Conservation (phyloP, 2,329 filamentous ascomycete genomes). For the Plenodomus lindquistii region DNA sequence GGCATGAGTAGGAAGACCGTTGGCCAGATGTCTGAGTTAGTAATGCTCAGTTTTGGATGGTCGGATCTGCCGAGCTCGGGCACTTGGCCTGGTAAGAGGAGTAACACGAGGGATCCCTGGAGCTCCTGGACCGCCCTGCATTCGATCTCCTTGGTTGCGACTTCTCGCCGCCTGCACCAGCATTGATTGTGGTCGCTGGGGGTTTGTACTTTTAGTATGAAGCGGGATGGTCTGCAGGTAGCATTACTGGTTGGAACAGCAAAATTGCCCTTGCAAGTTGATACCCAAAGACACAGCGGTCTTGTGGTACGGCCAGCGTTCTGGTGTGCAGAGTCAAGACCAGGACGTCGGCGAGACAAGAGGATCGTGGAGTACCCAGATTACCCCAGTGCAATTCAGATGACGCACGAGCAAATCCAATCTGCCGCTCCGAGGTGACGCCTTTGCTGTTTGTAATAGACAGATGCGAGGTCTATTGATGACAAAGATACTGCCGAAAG, state of each 20-base stretch:
- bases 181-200: neutral
- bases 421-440: neutral
- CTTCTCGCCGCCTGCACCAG: neutral
- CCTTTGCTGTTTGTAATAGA: neutral
- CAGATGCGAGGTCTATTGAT: neutral
- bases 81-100: neutral
- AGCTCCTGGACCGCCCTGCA: neutral
- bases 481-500: neutral
- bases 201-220: neutral
- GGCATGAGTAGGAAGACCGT: neutral
- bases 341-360: neutral
- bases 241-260: neutral
- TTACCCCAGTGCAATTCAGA: neutral
- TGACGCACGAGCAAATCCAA: no score
- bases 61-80: neutral
- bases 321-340: neutral
- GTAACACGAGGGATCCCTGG: neutral
- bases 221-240: neutral
- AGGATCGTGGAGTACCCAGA: neutral
- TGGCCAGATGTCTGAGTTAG: neutral
- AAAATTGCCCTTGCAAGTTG: neutral
- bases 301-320: neutral
- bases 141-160: neutral
- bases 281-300: neutral
- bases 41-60: neutral